These are phyloP conservation scores for Akebia trifoliata DNA, from an alignment of 164 flowering plant species.

Conservation along the genomic window DNA sequence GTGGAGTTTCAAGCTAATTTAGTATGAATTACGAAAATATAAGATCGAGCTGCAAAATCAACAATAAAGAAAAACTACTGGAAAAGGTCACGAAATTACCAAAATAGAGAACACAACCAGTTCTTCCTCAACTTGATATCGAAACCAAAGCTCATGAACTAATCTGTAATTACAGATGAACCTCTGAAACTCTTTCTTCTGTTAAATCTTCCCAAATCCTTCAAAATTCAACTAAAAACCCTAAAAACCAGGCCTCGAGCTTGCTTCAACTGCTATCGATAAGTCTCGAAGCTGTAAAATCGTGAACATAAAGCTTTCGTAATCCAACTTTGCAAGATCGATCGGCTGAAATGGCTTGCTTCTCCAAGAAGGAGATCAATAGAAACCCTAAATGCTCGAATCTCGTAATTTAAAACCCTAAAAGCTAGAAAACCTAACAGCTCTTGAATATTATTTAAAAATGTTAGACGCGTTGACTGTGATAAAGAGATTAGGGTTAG, in stretches of 20 bases:
- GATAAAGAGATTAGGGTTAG: slow-evolving; percentile 1
- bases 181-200: too few relatives aligned
- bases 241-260: not conserved
- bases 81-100: not conserved
- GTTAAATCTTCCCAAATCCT: not conserved
- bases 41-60: not conserved
- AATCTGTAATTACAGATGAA: not conserved
- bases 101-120: too few relatives aligned
- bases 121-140: too few relatives aligned
- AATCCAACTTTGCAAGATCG: not conserved
- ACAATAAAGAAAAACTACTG: not conserved
- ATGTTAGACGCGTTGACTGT: slow-evolving; percentile 7
- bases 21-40: not conserved
- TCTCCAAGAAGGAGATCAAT: not conserved
- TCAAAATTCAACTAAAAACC: not conserved
- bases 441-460: not conserved
- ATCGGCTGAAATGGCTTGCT: not conserved
- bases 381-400: slow-evolving; percentile 1
- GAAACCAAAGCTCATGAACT: too few relatives aligned
- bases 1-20: not conserved
- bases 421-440: slow-evolving; percentile 8
- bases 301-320: slow-evolving; percentile 7
- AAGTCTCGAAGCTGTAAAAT: slow-evolving; percentile 21
- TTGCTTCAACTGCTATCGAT: slow-evolving; percentile 1
- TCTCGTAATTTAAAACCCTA: slow-evolving; percentile 1